phyloP scores from a whole-genome alignment of 2,329 filamentous ascomycete genomes.

The Colletotrichum gloeosporioides region DNA sequence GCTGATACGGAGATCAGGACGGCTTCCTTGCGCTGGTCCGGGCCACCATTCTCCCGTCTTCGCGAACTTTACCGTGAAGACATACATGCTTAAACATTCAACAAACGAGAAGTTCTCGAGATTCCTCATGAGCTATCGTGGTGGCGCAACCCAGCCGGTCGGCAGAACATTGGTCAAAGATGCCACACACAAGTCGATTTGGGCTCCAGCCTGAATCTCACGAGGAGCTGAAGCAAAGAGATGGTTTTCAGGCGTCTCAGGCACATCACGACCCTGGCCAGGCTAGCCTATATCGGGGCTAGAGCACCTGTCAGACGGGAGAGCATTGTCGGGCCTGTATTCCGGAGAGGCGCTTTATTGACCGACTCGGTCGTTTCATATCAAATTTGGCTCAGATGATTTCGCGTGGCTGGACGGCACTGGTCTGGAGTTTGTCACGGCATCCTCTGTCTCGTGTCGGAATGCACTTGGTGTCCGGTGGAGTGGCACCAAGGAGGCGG shows the following conservation, averaged over 20 bases:
- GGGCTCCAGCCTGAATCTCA: neutral
- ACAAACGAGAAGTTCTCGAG: neutral
- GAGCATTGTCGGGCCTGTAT: neutral
- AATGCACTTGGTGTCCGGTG: neutral
- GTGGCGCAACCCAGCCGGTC: neutral
- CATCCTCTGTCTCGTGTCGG: neutral
- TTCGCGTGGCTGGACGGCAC: neutral
- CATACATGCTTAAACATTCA: neutral
- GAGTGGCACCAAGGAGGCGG: neutral
- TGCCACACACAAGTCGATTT: neutral
- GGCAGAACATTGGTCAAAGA: neutral
- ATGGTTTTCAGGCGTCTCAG: neutral
- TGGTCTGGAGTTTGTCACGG: neutral
- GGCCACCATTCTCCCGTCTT: neutral
- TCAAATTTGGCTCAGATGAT: neutral
- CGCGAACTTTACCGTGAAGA: neutral
- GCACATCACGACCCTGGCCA: neutral
- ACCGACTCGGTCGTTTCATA: neutral
- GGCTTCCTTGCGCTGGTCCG: neutral
- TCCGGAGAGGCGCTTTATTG: conserved; percentile 2
- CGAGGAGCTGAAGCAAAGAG: neutral
- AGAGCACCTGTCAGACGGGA: neutral
- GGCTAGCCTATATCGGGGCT: neutral
- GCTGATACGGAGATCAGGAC: neutral
- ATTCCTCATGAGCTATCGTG: neutral